Base-by-base conservation (phyloP, 208 protist genomes). In the Leishmania mexicana region DNA sequence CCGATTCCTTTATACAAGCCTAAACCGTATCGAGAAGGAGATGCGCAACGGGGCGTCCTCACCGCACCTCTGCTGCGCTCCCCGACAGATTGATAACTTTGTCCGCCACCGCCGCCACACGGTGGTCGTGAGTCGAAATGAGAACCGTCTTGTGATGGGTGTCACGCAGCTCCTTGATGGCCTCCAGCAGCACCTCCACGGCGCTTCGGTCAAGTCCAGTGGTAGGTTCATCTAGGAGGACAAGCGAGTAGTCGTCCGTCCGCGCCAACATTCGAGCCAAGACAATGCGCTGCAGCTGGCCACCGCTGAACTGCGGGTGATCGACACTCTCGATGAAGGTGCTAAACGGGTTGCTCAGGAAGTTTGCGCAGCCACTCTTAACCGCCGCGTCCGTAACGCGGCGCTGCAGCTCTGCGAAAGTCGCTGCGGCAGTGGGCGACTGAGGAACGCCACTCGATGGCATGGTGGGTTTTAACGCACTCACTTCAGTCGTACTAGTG, bases 241-340 rank as follows among this genome's bases (percentile, higher is more conserved):
- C 83, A 19, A 97, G 83, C 51, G 88, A 86, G 75, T 90, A 93
- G 21, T 79, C 73, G 40, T 81, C 84, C 49, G 78, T 78, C 45
- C 77, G 71, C 19, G 84, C 90, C 84, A 95, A 95, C 5, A 95
- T 75, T 17, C 93, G 89, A 1, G 93, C 90, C 47, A 97, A 82
- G n/a, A 89, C 93, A 54, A 95, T 92, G 54, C 92, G 90, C 75
- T 97, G 93, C 60, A 95, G 90, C 78, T 97, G 93, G 17, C 93
- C 93, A 13, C 93, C 93, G 78, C 92, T 97, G 71, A 95, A 95
- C 62, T 86, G 90, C 38, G 93, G 88, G 53, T 94, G 88, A 64
- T 95, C 90, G 62, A 88, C 87, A 70, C 91, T 95, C 40, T 95
- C 85, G 79, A 97, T 95, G 51, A 73, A 31, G 28, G 88, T 87